Evolutionary conservation across 139 green algal genomes (phyloP).

Genomic region (Zygnema cylindricum): DNA sequence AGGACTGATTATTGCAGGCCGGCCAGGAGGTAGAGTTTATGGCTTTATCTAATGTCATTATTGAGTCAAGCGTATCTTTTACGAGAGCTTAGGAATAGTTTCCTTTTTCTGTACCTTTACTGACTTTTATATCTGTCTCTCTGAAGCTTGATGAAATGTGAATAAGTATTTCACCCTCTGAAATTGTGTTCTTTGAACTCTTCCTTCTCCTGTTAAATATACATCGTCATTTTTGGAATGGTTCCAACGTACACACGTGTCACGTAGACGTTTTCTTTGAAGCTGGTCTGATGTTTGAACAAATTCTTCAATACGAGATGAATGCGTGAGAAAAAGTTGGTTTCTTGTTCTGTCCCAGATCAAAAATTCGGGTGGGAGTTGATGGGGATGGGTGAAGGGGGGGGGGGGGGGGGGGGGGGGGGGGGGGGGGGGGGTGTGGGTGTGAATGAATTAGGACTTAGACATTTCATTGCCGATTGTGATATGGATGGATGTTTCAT

Average conservation of each 20-base stretch:
- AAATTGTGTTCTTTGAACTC: neutral
- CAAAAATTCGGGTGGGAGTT: too few relatives aligned
- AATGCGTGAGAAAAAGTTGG: neutral
- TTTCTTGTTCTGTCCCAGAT: neutral
- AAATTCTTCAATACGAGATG: neutral
- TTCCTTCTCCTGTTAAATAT: neutral
- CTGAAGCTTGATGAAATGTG: neutral
- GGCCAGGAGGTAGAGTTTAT: too few relatives aligned
- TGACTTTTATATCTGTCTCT: neutral
- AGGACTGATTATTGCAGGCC: too few relatives aligned
- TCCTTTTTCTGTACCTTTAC: neutral
- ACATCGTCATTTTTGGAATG: neutral
- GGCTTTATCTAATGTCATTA: too few relatives aligned
- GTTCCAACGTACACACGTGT: neutral
- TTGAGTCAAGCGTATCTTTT: too few relatives aligned
- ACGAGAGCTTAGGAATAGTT: neutral
- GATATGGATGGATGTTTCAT: too few relatives aligned
- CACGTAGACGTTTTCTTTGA: neutral
- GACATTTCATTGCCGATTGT: too few relatives aligned
- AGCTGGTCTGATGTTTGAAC: neutral
- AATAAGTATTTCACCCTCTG: neutral
- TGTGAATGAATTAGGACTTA: too few relatives aligned
- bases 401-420: too few relatives aligned
- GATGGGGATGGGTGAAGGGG: too few relatives aligned
- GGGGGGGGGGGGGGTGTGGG: too few relatives aligned